These are phyloP conservation scores for Fusarium poae DNA, from an alignment of 2,329 filamentous ascomycete species.

Conservation along the genomic window DNA sequence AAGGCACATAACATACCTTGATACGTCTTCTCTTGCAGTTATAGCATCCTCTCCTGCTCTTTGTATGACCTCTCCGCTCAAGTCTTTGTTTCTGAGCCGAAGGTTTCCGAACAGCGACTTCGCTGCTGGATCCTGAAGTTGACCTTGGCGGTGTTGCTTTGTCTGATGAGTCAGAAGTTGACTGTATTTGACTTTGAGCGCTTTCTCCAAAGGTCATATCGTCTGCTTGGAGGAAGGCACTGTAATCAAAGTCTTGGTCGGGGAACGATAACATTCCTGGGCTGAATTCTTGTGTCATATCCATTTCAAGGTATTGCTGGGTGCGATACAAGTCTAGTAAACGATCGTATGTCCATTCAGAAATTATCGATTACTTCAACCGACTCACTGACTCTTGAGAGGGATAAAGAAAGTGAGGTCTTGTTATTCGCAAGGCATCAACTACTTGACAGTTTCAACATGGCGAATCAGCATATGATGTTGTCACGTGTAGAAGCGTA, in stretches of 20 bases:
- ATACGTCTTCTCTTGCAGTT: slow-evolving; percentile 76
- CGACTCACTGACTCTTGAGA: neutral
- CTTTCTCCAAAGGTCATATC: slow-evolving; percentile 42
- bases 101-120: slow-evolving; percentile 26
- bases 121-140: slow-evolving; percentile 38
- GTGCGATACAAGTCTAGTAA: neutral
- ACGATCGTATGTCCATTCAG: neutral
- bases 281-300: slow-evolving; percentile 47
- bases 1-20: slow-evolving; percentile 59
- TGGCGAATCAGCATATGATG: slow-evolving; percentile 38
- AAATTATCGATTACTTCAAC: neutral
- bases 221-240: slow-evolving; percentile 54
- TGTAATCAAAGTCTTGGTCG: slow-evolving; percentile 57
- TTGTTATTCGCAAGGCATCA: slow-evolving; percentile 15
- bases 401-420: neutral
- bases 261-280: slow-evolving; percentile 50
- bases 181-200: slow-evolving; percentile 29
- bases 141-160: slow-evolving; percentile 52
- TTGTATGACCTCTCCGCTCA: slow-evolving; percentile 73
- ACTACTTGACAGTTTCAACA: slow-evolving; percentile 7
- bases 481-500: slow-evolving; percentile 42
- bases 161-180: slow-evolving; percentile 50
- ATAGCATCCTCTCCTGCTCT: slow-evolving; percentile 74
- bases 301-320: slow-evolving; percentile 44
- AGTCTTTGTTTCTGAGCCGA: slow-evolving; percentile 53